Conservation (phyloP, 2,329 filamentous ascomycete genomes). For the Phoma sp. region DNA sequence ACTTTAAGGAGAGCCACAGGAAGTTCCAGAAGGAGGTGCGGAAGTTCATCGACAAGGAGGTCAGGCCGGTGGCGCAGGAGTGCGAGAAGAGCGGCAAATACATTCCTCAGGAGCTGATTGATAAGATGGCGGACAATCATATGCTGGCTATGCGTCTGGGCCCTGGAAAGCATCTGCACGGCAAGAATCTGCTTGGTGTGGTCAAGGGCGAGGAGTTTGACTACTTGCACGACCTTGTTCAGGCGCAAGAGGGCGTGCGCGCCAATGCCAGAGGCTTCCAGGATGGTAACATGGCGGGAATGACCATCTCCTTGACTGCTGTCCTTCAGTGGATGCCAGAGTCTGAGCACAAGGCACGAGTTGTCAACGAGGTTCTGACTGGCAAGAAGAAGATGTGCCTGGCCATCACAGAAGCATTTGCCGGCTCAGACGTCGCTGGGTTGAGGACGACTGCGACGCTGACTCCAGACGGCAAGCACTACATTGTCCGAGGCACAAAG, state of each 20-base stretch:
- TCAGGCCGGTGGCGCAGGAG: constrained; percentile 76
- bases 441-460: constrained; percentile 73
- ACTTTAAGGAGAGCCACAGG: constrained; percentile 78
- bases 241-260: constrained; percentile 74
- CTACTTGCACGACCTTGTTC: constrained; percentile 83
- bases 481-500: constrained; percentile 72
- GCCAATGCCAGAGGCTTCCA: constrained; percentile 79
- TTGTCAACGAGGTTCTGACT: constrained; percentile 75
- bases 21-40: constrained; percentile 72
- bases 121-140: constrained; percentile 76
- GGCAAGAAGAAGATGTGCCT: constrained; percentile 89
- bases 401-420: constrained; percentile 88
- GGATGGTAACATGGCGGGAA: constrained; percentile 85
- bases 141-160: constrained; percentile 83
- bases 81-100: constrained; percentile 76
- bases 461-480: constrained; percentile 54
- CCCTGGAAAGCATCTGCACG: constrained; percentile 81
- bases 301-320: constrained; percentile 82
- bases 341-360: constrained; percentile 67
- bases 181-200: constrained; percentile 70
- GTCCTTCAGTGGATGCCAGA: constrained; percentile 79
- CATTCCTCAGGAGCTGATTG: constrained; percentile 73
- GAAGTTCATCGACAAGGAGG: constrained; percentile 73
- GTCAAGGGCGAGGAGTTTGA: constrained; percentile 81
- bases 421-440: constrained; percentile 81